phyloP scores from a whole-genome alignment of 768 basidiomycete genomes.

The Lactarius evosmus region DNA sequence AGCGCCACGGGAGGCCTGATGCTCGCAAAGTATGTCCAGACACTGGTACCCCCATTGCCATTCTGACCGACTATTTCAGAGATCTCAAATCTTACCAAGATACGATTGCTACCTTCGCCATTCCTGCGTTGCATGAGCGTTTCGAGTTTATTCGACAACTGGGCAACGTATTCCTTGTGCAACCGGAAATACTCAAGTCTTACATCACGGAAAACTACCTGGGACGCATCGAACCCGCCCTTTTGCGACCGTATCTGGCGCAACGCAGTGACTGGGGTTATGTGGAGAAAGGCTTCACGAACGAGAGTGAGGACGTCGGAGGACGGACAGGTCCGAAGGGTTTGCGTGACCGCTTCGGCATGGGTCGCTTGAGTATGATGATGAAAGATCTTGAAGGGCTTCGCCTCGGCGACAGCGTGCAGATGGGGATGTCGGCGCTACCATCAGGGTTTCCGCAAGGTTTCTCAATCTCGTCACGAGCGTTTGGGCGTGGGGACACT shows the following conservation, averaged over 20 bases:
- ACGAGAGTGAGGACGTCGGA: constrained; percentile 40
- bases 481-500: constrained; percentile 36
- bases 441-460: constrained; percentile 51
- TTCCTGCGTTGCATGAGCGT: constrained; percentile 84
- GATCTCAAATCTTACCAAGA: constrained; percentile 98
- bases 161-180: constrained; percentile 95
- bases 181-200: constrained; percentile 89
- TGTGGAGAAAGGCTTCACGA: constrained; percentile 72
- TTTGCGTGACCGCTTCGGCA: constrained; percentile 56
- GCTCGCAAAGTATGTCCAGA: constrained; percentile 81
- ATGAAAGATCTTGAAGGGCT: constrained; percentile 83
- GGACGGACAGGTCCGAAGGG: constrained; percentile 48
- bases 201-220: constrained; percentile 95
- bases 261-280: constrained; percentile 89
- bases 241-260: constrained; percentile 87
- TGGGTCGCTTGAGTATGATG: constrained; percentile 75
- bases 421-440: constrained; percentile 55
- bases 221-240: constrained; percentile 80
- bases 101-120: constrained; percentile 72
- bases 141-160: constrained; percentile 98
- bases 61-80: constrained; percentile 41
- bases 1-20: constrained; percentile 95
- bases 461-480: constrained; percentile 48
- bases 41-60: too few relatives aligned
- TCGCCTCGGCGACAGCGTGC: constrained; percentile 51